Evolutionary conservation across 768 basidiomycete species (phyloP), one percentile per base, ranked within the genome.

Genomic region (Pleurotus tuber-regium): DNA sequence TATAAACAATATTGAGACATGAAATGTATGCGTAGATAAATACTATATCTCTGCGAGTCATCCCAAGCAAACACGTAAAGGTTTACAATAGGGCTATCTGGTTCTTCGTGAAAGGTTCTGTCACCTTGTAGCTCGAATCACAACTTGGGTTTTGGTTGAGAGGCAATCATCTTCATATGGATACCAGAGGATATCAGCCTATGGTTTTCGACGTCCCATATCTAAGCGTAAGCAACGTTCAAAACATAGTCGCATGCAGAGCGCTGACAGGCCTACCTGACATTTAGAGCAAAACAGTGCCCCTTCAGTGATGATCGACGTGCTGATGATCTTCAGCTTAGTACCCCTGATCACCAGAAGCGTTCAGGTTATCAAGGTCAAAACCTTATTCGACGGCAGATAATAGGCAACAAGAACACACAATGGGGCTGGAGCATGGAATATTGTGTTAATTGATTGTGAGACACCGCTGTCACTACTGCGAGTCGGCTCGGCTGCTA

Each of bases 381-480:
- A n/a, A n/a, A n/a, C n/a, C n/a, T n/a, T n/a, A n/a, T n/a, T n/a
- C n/a, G n/a, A 57, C 24, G 29, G 38, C 14, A 6, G 38, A 18
- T 14, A 64, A 72, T 43, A 57, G 35, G 30, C 21, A 38, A 41
- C 14, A 54, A n/a, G n/a, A 4, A 63, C 70, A 39, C 56, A 73
- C 77, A 66, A 24, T 31, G 54, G 64, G 30, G 71, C 67, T 14
- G 76, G 70, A 18, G 69, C 66, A 55, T 78, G 76, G 73, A 74
- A 80, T 33, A 76, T 70, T 38, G 78, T 59, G 51, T 75, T 75
- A 73, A 80, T 77, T 0, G 75, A 71, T 54, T 79, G 76, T 0
- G 77, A 78, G 11, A 80, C 66, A 0, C 79, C 77, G 5, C 71
- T 71, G 2, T 68, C 74, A 46, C 78, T 74, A 11, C 66, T 61